Base-by-base conservation (phyloP, 2,329 filamentous ascomycete genomes). In the Alternaria tenuissima region DNA sequence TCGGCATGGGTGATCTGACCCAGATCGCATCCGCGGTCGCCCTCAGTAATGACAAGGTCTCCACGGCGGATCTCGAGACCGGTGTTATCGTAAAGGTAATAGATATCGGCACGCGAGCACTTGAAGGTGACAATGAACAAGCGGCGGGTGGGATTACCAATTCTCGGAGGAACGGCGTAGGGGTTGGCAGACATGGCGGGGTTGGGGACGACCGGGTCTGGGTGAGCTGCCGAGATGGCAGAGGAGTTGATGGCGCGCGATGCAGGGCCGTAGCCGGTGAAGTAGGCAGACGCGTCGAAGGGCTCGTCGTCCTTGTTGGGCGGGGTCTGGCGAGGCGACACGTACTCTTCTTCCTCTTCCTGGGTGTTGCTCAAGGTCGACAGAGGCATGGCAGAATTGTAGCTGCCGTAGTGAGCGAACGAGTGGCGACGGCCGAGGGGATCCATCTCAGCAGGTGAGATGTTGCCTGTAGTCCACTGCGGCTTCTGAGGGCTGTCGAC, bases 51-150 rank as follows among this genome's bases (percentile, higher is more conserved):
- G 62, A 99, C 96, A 53, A 98, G 84, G 75, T 99, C 95, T 32
- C 95, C 95, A 18, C 90, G 89, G 71, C 94, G 95, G 55, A 98
- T 91, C 20, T 91, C 91, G 32, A 99, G 85, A 3, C 95, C 95
- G 6, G 94, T 98, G 62, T 94, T 94, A 77, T 97, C 94, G 77
- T 97, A 94, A 34, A 97, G 93, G 79, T 97, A 98, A 78, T 97
- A 99, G 9, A 98, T 92, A 74, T 98, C 95, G 38, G 94, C 94
- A 63, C 95, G 88, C 36, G 92, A 93, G 76, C 94, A 97, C 79
- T 99, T 99, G 87, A 99, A 99, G 7, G 94, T 88, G 16, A 99
- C 94, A 54, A 99, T 90, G 77, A 94, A 94, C 8, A 96, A 84
- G 7, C 75, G 73, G 16, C 76, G 72, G 9, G 67, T 70, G 2